These are phyloP conservation scores for Geosmithia putterillii DNA, from an alignment of 2,329 filamentous ascomycete species.

Conservation along the genomic window DNA sequence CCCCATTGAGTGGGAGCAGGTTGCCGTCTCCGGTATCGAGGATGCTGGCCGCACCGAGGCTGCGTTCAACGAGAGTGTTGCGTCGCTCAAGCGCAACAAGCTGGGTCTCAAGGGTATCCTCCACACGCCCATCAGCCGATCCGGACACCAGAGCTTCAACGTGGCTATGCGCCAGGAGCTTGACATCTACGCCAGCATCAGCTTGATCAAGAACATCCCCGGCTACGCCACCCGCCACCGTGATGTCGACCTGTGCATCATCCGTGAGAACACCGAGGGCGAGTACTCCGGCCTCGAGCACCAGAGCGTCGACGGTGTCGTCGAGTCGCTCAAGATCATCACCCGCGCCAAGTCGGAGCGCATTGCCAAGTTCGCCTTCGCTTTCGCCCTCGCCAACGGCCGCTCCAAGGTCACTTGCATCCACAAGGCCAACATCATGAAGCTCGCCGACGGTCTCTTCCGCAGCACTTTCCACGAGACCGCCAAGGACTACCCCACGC, in stretches of 20 bases:
- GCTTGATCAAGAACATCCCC: conserved; percentile 98
- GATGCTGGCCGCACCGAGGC: conserved; percentile 79
- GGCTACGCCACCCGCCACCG: conserved; percentile 97
- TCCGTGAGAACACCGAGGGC: conserved; percentile 99
- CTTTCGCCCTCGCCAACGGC: conserved; percentile 96
- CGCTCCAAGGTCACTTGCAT: conserved; percentile 99
- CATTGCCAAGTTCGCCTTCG: conserved; percentile 97
- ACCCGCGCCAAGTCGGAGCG: conserved; percentile 98
- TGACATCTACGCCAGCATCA: conserved; percentile 97
- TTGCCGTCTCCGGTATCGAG: conserved; percentile 88
- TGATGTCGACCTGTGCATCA: conserved; percentile 96
- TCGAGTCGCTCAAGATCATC: conserved; percentile 99
- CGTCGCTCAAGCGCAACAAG: conserved; percentile 96
- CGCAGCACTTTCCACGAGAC: conserved; percentile 91
- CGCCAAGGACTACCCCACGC: conserved; percentile 87
- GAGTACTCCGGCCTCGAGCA: conserved; percentile 99
- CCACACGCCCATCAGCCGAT: conserved; percentile 92
- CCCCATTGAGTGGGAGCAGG: conserved; percentile 96
- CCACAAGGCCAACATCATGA: conserved; percentile 99
- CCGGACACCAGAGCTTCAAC: conserved; percentile 98
- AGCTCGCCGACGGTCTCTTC: conserved; percentile 97
- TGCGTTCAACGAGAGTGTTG: conserved; percentile 89
- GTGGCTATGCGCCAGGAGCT: conserved; percentile 97
- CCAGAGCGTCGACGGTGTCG: conserved; percentile 90
- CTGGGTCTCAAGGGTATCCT: conserved; percentile 97